Evolutionary conservation across 139 green algal species (phyloP).

Genomic region (Chlorella sorokiniana): DNA sequence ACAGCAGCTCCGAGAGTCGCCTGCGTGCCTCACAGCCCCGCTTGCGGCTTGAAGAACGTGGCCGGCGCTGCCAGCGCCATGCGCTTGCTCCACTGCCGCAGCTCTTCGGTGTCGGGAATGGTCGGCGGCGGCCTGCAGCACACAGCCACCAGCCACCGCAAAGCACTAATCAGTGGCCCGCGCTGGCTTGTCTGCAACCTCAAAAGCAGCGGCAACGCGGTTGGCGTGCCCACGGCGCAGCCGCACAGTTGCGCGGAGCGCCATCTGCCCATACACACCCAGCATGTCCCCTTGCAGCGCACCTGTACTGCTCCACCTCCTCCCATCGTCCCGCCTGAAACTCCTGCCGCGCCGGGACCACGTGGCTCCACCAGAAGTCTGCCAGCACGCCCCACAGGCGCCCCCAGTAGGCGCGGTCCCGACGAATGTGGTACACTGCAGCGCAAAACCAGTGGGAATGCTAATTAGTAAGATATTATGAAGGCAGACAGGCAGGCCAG

Average conservation of each 20-base stretch:
- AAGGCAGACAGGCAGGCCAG: not conserved
- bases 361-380: conserved; percentile 64
- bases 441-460: no score
- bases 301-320: conserved; percentile 28
- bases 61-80: conserved; percentile 38
- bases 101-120: not conserved
- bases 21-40: no score
- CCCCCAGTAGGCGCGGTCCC: conserved; percentile 75
- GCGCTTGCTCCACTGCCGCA: conserved; percentile 48
- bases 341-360: conserved; percentile 24
- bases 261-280: not conserved
- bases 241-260: not conserved
- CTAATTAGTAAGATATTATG: not conserved
- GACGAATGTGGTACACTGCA: conserved; percentile 62
- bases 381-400: conserved; percentile 62
- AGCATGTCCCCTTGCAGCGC: not conserved
- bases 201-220: no score
- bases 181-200: no score
- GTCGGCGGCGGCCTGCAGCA: not conserved
- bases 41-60: conserved; percentile 34
- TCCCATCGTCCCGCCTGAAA: conserved; percentile 28
- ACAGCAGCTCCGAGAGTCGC: no score
- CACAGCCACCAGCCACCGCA: not conserved
- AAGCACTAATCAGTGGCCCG: no score
- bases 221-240: not conserved